Percentiles rank a stretch among this genome's conserved stretches.
phyloP scores from a whole-genome alignment of 2,329 filamentous ascomycete species.

The Thermoascus crustaceus region DNA sequence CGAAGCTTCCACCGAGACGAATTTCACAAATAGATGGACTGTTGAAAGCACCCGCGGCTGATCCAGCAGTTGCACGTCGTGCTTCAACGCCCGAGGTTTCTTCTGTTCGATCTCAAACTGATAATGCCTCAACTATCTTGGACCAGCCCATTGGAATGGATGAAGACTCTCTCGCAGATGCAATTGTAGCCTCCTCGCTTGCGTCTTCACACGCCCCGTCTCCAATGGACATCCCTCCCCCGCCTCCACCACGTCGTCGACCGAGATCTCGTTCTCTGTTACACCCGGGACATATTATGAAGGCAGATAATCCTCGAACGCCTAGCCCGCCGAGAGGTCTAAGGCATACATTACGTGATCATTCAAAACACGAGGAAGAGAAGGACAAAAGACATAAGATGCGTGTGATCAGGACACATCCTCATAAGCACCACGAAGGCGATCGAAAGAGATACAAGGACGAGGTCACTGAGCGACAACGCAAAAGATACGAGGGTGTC shows the following conservation, averaged over 20 bases:
- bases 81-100: too few relatives aligned
- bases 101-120: constrained; percentile 3
- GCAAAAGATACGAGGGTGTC: constrained; percentile 43
- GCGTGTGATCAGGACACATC: constrained; percentile 36
- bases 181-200: constrained; percentile 40
- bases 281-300: constrained; percentile 22
- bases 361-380: constrained; percentile 24
- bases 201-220: constrained; percentile 36
- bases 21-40: background rate
- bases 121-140: background rate
- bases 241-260: constrained; percentile 31
- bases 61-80: too few relatives aligned
- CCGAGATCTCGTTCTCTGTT: constrained; percentile 30
- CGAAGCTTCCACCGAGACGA: constrained; percentile 20
- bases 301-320: constrained; percentile 20
- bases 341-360: constrained; percentile 36
- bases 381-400: constrained; percentile 22
- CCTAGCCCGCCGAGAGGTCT: constrained; percentile 31
- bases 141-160: constrained; percentile 18
- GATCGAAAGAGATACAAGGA: constrained; percentile 39
- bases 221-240: constrained; percentile 28
- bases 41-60: background rate
- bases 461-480: constrained; percentile 36
- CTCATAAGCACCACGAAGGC: constrained; percentile 42
- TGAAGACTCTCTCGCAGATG: constrained; percentile 36